A percentile compares a stretch with the other conserved stretches of the same genome.
These are phyloP conservation scores for Backusella westeae DNA, from an alignment of 192 early-diverging fungal genomes.

Conservation along the genomic window DNA sequence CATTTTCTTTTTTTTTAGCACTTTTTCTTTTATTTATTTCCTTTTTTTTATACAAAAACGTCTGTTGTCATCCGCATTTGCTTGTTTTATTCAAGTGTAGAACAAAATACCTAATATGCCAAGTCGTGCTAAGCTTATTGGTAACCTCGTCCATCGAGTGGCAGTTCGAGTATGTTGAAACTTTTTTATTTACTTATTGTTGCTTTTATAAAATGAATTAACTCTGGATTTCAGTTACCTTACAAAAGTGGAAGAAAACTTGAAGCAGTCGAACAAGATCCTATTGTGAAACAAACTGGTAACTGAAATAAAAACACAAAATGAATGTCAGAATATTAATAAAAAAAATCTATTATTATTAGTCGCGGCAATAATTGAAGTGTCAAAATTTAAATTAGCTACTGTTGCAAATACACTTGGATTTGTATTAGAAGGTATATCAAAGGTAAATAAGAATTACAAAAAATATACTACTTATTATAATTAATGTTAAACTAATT, in stretches of 20 bases:
- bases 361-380: slow-evolving; percentile 67
- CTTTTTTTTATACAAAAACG: background rate
- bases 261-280: slow-evolving; percentile 63
- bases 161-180: slow-evolving; percentile 13
- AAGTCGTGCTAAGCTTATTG: slow-evolving; percentile 17
- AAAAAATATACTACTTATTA: background rate
- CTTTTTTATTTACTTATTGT: background rate
- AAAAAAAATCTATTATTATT: slow-evolving; percentile 12
- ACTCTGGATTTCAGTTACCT: slow-evolving; percentile 52
- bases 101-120: slow-evolving; percentile 4
- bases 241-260: slow-evolving; percentile 59
- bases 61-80: background rate
- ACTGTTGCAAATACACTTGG: slow-evolving; percentile 67
- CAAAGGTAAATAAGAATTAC: slow-evolving; percentile 44
- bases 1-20: too few relatives aligned
- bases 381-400: slow-evolving; percentile 67
- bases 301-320: slow-evolving; percentile 9
- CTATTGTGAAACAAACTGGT: slow-evolving; percentile 60
- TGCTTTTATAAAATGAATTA: background rate
- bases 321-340: slow-evolving; percentile 1
- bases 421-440: slow-evolving; percentile 69
- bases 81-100: background rate
- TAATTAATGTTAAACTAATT: background rate
- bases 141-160: slow-evolving; percentile 18
- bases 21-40: background rate